Conservation (phyloP, 139 green algal genomes). For the Closterium sp. region DNA sequence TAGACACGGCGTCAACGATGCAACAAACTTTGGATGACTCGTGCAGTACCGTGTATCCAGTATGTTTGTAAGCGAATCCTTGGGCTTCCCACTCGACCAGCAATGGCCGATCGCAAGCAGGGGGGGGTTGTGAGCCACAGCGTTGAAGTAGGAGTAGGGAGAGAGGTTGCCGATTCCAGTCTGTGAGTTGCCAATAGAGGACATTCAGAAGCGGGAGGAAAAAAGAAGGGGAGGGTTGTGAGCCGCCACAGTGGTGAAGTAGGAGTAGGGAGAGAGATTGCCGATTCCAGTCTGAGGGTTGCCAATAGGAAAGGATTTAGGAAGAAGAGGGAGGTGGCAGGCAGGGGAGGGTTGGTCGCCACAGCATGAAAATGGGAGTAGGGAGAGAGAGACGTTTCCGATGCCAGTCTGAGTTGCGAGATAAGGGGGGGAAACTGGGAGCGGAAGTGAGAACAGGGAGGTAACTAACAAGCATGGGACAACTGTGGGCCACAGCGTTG, state of each 20-base stretch:
- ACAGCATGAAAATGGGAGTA: slow-evolving; percentile 88
- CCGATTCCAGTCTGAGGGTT: too few relatives aligned
- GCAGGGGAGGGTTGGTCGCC: slow-evolving; percentile 70
- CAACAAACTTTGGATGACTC: too few relatives aligned
- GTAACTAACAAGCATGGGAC: slow-evolving; percentile 87
- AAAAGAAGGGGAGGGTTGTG: slow-evolving; percentile 73
- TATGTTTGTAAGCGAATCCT: slow-evolving; percentile 90
- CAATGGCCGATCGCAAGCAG: slow-evolving; percentile 66
- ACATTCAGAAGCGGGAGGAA: not conserved
- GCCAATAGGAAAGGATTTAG: slow-evolving; percentile 47
- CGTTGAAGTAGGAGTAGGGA: slow-evolving; percentile 88
- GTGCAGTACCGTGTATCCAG: slow-evolving; percentile 62
- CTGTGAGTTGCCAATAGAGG: slow-evolving; percentile 7
- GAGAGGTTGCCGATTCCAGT: slow-evolving; percentile 60
- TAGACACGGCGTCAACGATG: too few relatives aligned
- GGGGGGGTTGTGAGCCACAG: slow-evolving; percentile 76
- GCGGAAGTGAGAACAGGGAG: slow-evolving; percentile 71
- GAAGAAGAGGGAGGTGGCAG: slow-evolving; percentile 64
- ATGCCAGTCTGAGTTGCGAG: slow-evolving; percentile 29
- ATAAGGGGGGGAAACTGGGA: slow-evolving; percentile 48
- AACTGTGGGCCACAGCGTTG: slow-evolving; percentile 52
- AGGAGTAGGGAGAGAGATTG: slow-evolving; percentile 83
- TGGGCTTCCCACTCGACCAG: slow-evolving; percentile 58
- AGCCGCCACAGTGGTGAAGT: slow-evolving; percentile 78
- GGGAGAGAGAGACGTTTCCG: slow-evolving; percentile 64